Evolutionary conservation across 441 rosid species (phyloP).

Genomic region (Populus hybrid): DNA sequence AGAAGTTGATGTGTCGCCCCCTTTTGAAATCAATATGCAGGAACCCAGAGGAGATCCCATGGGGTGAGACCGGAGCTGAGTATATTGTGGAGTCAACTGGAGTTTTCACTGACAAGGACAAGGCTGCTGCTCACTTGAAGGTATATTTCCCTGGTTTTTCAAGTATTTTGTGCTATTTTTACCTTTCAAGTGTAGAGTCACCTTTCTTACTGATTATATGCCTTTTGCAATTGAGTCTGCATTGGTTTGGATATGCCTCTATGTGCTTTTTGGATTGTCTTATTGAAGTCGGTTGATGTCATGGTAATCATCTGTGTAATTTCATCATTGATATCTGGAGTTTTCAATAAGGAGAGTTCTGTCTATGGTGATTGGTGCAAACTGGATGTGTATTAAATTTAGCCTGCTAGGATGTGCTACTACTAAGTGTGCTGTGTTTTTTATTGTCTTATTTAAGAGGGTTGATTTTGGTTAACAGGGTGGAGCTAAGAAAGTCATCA

Average conservation of each 20-base stretch:
- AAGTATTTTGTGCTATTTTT: neutral
- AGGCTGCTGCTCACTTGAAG: conserved; percentile 84
- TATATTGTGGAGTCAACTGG: conserved; percentile 70
- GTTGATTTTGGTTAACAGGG: conserved; percentile 38
- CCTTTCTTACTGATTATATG: neutral
- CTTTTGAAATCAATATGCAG: conserved; percentile 16
- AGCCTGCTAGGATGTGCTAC: neutral
- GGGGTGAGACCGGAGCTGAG: conserved; percentile 68
- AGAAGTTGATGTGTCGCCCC: neutral
- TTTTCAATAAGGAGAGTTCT: neutral
- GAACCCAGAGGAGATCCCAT: conserved; percentile 80
- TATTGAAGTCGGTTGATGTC: neutral
- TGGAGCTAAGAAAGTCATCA: conserved; percentile 85
- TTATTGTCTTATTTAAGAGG: neutral
- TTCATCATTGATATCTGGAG: neutral
- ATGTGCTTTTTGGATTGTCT: neutral
- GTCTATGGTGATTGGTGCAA: neutral
- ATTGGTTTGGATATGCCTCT: neutral
- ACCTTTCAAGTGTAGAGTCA: neutral
- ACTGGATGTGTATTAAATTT: neutral
- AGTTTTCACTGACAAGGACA: conserved; percentile 77
- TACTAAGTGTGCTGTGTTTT: neutral
- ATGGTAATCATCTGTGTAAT: neutral
- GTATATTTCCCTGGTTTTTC: conserved; percentile 8
- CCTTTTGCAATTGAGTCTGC: neutral